Base-by-base conservation (phyloP, 2,329 filamentous ascomycete genomes). In the Aspergillus luchuensis region DNA sequence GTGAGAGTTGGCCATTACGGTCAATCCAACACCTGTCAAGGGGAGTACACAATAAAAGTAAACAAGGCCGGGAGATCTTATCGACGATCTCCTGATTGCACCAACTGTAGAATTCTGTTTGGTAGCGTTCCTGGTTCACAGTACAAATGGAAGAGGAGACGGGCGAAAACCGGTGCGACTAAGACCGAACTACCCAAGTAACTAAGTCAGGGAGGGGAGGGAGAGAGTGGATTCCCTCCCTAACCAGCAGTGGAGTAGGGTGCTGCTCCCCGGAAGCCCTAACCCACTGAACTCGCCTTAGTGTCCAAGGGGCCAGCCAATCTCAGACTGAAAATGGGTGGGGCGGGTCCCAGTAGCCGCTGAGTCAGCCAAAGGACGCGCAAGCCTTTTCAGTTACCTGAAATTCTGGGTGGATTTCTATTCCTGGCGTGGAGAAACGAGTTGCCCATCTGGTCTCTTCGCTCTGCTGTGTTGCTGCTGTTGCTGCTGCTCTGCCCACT, bases 291-390 rank as follows among this genome's bases (percentile, higher is more conserved):
- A 25, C 19, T 43, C 56, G 36, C n/a, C 15, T 30, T 28, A 45
- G 47, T n/a, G 39, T 33, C 13, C n/a, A 47, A 39, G 50, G 50
- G 41, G 21, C 25, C 38, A 39, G 39, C 48, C 30, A 55, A 55
- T 55, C 5, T 1, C 0, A 8, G 2, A 4, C 11, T 11, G 8
- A 25, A 8, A 8, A 11, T n/a, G 21, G 19, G 45, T 30, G 45
- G 50, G 38, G 45, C 36, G n/a, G 25, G 25, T 10, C 10, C 39
- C 1, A 17, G 4, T 15, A 25, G 6, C 60, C 62, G 70, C 68
- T 74, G 68, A 74, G 59, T 73, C 67, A 74, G 61, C 64, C 54
- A 47, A 59, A 69, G 70, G 72, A 72, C 72, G 69, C 72, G 72
- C 71, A 74, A 74, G 61, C 72, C 65, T 56, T 61, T 36, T 36